Percentiles rank a stretch among this genome's conserved stretches.
phyloP scores from a whole-genome alignment of 2,329 filamentous ascomycete species.

The Aspergillus melleus region DNA sequence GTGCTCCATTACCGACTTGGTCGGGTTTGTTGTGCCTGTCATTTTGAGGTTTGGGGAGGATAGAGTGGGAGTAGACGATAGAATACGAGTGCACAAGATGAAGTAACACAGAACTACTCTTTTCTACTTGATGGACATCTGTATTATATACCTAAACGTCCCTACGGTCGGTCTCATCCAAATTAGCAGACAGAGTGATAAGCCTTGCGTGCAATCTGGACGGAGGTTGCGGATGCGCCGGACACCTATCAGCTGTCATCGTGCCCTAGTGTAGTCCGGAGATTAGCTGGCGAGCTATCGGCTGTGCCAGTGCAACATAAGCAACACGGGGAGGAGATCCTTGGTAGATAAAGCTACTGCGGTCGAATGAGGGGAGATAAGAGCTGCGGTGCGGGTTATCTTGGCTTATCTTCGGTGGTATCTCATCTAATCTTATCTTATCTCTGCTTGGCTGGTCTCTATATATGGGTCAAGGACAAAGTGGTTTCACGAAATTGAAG shows the following conservation, averaged over 20 bases:
- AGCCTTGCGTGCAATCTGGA: neutral
- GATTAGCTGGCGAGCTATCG: neutral
- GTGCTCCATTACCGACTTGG: neutral
- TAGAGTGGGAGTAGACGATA: neutral
- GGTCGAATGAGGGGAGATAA: neutral
- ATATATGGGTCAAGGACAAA: too few relatives aligned
- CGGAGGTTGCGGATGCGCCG: neutral
- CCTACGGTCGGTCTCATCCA: neutral
- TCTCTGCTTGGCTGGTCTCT: neutral
- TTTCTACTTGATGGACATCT: neutral
- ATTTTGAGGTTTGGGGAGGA: neutral
- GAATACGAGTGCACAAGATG: neutral
- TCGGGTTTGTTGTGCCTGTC: neutral
- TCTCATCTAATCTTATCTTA: slow-evolving; percentile 3
- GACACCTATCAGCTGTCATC: neutral
- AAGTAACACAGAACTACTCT: neutral
- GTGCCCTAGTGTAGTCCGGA: neutral
- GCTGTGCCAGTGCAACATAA: neutral
- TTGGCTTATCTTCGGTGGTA: neutral
- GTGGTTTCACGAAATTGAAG: neutral
- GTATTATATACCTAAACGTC: neutral
- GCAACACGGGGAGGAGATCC: neutral
- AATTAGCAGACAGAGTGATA: neutral
- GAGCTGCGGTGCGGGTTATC: neutral
- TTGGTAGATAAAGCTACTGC: neutral